These are phyloP conservation scores for Metschnikowia santaceciliae DNA, from an alignment of 805 yeast genomes.

Conservation along the genomic window DNA sequence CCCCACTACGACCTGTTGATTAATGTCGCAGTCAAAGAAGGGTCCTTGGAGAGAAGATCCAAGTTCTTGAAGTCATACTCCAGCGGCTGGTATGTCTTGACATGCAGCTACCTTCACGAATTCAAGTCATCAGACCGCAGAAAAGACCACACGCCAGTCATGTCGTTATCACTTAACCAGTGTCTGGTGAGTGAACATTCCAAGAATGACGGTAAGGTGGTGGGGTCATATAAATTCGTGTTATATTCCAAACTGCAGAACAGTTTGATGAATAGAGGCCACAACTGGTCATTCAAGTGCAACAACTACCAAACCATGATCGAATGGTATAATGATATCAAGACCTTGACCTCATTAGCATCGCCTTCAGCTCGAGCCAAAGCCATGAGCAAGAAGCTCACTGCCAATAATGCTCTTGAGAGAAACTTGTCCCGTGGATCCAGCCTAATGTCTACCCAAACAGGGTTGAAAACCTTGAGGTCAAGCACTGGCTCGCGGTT, in stretches of 20 bases:
- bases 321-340: conserved; percentile 79
- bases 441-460: conserved; percentile 11
- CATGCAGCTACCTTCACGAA: conserved; percentile 87
- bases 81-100: conserved; percentile 84
- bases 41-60: conserved; percentile 83
- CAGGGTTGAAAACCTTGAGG: conserved; percentile 11
- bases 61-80: conserved; percentile 90
- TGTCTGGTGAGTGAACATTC: conserved; percentile 83
- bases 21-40: conserved; percentile 62
- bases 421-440: conserved; percentile 12
- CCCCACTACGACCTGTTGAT: conserved; percentile 67
- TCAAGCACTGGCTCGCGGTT: conserved; percentile 7
- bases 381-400: conserved; percentile 25
- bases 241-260: conserved; percentile 65
- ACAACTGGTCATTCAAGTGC: conserved; percentile 94
- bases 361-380: conserved; percentile 58
- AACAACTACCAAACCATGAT: conserved; percentile 76
- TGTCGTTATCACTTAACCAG: conserved; percentile 75
- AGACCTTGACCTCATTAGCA: conserved; percentile 58
- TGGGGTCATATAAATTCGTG: conserved; percentile 70
- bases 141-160: conserved; percentile 75
- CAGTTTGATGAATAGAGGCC: conserved; percentile 74
- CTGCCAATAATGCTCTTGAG: conserved; percentile 8
- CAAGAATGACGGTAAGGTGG: conserved; percentile 56
- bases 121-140: conserved; percentile 79